These are phyloP conservation scores for Metschnikowia proteae DNA, from an alignment of 805 yeast species.

Conservation along the genomic window DNA sequence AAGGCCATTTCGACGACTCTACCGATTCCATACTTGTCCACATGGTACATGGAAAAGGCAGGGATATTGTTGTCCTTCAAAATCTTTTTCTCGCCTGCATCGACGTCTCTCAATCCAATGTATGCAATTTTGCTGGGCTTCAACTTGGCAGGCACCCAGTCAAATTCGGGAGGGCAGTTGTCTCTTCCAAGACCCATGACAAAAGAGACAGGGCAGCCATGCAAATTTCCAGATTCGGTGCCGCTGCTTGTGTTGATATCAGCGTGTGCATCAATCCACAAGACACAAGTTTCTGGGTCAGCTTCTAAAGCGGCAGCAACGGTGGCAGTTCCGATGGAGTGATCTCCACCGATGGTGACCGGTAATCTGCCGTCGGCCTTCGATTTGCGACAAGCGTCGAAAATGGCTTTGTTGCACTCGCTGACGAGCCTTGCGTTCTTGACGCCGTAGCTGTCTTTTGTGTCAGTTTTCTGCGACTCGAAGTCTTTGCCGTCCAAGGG, in stretches of 20 bases:
- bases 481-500: conserved; percentile 53
- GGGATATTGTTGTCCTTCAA: conserved; percentile 67
- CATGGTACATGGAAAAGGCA: conserved; percentile 93
- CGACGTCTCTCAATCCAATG: conserved; percentile 93
- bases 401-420: conserved; percentile 61
- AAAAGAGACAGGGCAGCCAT: conserved; percentile 95
- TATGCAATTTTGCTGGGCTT: conserved; percentile 74
- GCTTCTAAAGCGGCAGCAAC: conserved; percentile 75
- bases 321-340: conserved; percentile 92
- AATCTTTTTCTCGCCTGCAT: conserved; percentile 74
- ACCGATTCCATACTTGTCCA: conserved; percentile 90
- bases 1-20: conserved; percentile 90
- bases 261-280: conserved; percentile 99
- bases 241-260: conserved; percentile 87
- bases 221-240: conserved; percentile 85
- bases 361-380: conserved; percentile 55
- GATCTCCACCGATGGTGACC: conserved; percentile 93
- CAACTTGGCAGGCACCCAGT: conserved; percentile 75
- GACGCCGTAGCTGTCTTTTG: conserved; percentile 47
- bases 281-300: conserved; percentile 81
- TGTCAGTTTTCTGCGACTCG: conserved; percentile 41
- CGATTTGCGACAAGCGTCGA: conserved; percentile 53
- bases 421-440: conserved; percentile 79
- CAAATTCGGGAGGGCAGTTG: conserved; percentile 65
- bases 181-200: conserved; percentile 74